phyloP scores from a whole-genome alignment of 352 stramenopile species.

The Pythium plurisporium region DNA sequence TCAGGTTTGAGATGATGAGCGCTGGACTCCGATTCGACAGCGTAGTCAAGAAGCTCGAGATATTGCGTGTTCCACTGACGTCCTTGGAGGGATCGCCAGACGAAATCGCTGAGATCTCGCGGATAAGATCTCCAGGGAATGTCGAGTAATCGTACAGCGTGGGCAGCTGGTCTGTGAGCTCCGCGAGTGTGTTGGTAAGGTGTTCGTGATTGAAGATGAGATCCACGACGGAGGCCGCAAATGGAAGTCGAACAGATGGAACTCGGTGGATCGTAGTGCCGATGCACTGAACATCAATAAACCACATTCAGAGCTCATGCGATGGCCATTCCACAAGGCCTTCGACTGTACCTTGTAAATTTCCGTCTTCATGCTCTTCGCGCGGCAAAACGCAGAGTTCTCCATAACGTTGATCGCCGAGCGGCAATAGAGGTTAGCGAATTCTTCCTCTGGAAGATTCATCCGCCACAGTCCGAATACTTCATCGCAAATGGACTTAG shows the following conservation, averaged over 20 bases:
- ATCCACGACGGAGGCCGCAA: constrained; percentile 68
- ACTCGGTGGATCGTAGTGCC: constrained; percentile 53
- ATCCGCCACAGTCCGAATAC: constrained; percentile 76
- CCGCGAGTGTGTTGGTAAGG: constrained; percentile 46
- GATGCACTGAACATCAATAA: constrained; percentile 60
- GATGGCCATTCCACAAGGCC: no score
- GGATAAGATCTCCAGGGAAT: constrained; percentile 71
- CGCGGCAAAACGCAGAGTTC: constrained; percentile 54
- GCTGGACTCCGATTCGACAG: constrained; percentile 58
- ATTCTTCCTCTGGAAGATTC: constrained; percentile 79
- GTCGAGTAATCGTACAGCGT: constrained; percentile 55
- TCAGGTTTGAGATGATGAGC: constrained; percentile 71
- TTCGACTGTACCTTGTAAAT: constrained; percentile 48
- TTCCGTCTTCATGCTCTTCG: constrained; percentile 57
- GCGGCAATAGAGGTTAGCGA: constrained; percentile 70
- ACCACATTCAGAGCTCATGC: no score
- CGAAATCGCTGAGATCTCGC: constrained; percentile 72
- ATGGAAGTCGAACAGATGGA: constrained; percentile 61
- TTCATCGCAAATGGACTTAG: constrained; percentile 51
- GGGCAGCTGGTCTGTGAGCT: constrained; percentile 60
- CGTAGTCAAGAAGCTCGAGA: constrained; percentile 63
- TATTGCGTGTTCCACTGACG: constrained; percentile 64
- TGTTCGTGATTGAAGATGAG: constrained; percentile 74
- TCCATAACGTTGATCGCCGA: constrained; percentile 63
- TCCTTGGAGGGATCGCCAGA: constrained; percentile 68